Evolutionary conservation across 2,329 filamentous ascomycete species (phyloP).

Genomic region (Pseudocercospora cruenta): DNA sequence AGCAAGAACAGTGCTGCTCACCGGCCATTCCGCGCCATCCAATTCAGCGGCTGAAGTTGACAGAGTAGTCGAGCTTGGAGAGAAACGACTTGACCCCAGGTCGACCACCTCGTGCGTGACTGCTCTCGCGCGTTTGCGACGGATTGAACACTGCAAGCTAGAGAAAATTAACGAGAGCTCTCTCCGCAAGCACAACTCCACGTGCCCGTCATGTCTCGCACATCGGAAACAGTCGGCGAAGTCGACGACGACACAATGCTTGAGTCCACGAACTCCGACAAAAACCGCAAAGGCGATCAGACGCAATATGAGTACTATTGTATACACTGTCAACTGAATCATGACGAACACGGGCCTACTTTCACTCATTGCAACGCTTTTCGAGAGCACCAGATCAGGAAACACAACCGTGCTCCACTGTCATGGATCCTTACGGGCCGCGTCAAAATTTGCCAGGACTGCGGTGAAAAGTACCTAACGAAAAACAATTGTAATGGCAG

Average conservation of each 20-base stretch:
- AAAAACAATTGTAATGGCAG: background rate
- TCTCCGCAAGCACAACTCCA: background rate
- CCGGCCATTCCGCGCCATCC: background rate
- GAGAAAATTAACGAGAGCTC: background rate
- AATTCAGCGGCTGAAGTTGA: background rate
- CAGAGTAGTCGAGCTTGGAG: background rate
- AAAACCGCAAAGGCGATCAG: background rate
- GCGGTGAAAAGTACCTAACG: background rate
- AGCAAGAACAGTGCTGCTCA: background rate
- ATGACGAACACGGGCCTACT: background rate
- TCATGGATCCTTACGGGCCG: background rate
- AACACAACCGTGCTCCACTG: background rate
- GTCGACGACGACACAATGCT: background rate
- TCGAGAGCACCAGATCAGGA: background rate
- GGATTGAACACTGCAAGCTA: background rate
- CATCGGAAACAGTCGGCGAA: background rate
- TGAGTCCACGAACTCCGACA: background rate
- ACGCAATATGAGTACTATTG: background rate
- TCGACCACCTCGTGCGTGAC: background rate
- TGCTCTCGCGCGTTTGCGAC: background rate
- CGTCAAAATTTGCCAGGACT: background rate
- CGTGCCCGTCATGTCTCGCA: background rate
- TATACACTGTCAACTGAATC: background rate
- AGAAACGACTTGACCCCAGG: background rate
- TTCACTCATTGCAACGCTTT: background rate